Evolutionary conservation across 2,329 filamentous ascomycete species (phyloP).

Genomic region (Thielaviopsis ethacetica): DNA sequence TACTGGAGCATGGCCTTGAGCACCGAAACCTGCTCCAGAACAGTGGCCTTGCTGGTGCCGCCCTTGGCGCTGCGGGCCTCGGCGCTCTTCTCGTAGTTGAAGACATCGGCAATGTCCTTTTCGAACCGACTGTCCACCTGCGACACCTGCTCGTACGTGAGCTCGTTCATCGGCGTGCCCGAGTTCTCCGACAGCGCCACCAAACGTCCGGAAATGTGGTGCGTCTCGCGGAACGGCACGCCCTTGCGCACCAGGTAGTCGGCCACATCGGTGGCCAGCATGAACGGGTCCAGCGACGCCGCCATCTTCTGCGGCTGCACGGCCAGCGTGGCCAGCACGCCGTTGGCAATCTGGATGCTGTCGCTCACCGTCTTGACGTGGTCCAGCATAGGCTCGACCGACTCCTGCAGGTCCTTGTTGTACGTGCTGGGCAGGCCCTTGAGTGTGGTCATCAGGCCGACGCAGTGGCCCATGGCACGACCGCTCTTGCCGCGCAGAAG

Average conservation of each 20-base stretch:
- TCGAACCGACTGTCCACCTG: slow-evolving; percentile 53
- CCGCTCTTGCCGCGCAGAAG: slow-evolving; percentile 61
- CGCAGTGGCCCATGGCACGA: slow-evolving; percentile 64
- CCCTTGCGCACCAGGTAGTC: slow-evolving; percentile 49
- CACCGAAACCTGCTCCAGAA: slow-evolving; percentile 46
- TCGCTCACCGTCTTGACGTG: slow-evolving; percentile 67
- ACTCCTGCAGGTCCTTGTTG: slow-evolving; percentile 88
- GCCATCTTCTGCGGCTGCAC: slow-evolving; percentile 60
- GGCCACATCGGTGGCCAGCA: slow-evolving; percentile 60
- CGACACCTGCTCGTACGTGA: slow-evolving; percentile 50
- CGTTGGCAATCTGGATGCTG: slow-evolving; percentile 68
- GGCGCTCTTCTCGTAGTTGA: slow-evolving; percentile 71
- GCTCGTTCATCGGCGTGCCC: slow-evolving; percentile 50
- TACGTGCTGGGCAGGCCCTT: slow-evolving; percentile 65
- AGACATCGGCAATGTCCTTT: slow-evolving; percentile 50
- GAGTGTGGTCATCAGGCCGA: slow-evolving; percentile 54
- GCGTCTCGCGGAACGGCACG: slow-evolving; percentile 65
- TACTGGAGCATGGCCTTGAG: slow-evolving; percentile 23
- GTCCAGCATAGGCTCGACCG: slow-evolving; percentile 71
- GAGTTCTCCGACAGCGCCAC: slow-evolving; percentile 52
- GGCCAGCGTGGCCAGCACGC: slow-evolving; percentile 58
- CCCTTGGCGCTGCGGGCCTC: slow-evolving; percentile 64
- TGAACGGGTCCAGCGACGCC: slow-evolving; percentile 62
- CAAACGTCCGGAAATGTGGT: slow-evolving; percentile 58
- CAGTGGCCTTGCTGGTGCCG: slow-evolving; percentile 56